These are phyloP conservation scores for Ustilago shanxiensis DNA, from an alignment of 1,284 basidiomycete genomes.

Conservation along the genomic window DNA sequence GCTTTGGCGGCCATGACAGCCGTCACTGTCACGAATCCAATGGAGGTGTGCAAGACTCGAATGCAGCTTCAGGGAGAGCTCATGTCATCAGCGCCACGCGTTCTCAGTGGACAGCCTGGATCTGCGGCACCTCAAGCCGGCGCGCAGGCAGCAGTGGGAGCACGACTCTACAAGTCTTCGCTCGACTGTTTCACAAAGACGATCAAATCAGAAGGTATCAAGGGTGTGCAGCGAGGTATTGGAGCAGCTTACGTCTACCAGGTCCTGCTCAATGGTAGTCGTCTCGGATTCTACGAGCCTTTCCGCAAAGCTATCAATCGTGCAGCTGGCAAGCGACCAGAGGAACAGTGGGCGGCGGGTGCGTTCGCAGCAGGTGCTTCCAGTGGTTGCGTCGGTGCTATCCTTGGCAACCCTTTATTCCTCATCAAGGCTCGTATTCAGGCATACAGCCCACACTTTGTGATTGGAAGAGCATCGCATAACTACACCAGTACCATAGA, in stretches of 20 bases:
- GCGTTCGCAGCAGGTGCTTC: constrained; percentile 82
- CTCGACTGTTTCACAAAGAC: constrained; percentile 90
- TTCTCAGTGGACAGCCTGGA: constrained; percentile 40
- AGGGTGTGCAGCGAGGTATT: constrained; percentile 90
- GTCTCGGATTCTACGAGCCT: constrained; percentile 96
- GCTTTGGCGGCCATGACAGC: constrained; percentile 63
- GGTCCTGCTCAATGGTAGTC: constrained; percentile 93
- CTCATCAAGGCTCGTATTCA: constrained; percentile 98
- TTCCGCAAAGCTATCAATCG: constrained; percentile 82
- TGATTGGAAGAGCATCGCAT: constrained; percentile 95
- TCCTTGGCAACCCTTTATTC: constrained; percentile 93
- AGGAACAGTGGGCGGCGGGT: constrained; percentile 75
- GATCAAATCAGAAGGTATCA: constrained; percentile 88
- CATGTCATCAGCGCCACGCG: constrained; percentile 44
- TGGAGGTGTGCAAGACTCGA: constrained; percentile 66
- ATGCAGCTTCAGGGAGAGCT: constrained; percentile 68
- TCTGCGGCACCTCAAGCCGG: constrained; percentile 44
- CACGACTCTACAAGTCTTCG: constrained; percentile 82
- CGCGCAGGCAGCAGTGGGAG: constrained; percentile 31
- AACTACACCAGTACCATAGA: constrained; percentile 86
- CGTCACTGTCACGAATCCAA: constrained; percentile 61
- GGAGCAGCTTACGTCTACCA: constrained; percentile 78
- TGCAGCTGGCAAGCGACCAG: constrained; percentile 77
- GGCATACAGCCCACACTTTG: constrained; percentile 78
- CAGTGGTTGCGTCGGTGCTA: constrained; percentile 89